Conservation (phyloP, 2,329 filamentous ascomycete genomes). For the Thielaviopsis ethacetica region DNA sequence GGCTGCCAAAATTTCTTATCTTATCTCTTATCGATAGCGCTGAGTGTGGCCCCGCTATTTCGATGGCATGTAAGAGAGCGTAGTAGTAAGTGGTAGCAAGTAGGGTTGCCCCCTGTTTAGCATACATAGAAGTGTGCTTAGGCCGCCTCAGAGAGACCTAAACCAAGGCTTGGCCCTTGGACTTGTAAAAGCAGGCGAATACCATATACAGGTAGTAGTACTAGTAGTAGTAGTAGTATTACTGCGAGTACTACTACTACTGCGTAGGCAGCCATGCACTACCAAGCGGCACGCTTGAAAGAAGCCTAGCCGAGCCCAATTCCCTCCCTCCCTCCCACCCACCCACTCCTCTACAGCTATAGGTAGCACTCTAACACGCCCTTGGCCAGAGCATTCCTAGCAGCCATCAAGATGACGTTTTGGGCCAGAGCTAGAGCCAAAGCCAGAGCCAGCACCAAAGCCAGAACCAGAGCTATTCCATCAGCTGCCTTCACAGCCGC, state of each 20-base stretch:
- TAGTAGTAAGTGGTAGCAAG: not conserved
- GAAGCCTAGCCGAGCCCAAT: too few relatives aligned
- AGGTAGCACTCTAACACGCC: too few relatives aligned
- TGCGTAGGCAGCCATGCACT: too few relatives aligned
- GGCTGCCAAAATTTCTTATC: conserved; percentile 3
- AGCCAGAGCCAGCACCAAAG: not conserved
- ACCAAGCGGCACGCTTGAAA: not conserved
- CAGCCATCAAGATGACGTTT: not conserved
- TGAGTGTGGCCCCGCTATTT: not conserved
- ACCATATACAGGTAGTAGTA: too few relatives aligned
- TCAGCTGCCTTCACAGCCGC: not conserved
- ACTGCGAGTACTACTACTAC: too few relatives aligned
- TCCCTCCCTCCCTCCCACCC: too few relatives aligned
- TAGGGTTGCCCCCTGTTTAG: not conserved
- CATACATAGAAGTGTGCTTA: not conserved
- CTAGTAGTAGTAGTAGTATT: too few relatives aligned
- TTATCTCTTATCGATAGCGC: not conserved
- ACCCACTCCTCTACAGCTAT: too few relatives aligned
- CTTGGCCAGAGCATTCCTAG: too few relatives aligned
- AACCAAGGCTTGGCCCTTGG: too few relatives aligned
- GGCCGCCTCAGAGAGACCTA: too few relatives aligned
- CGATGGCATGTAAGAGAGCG: not conserved
- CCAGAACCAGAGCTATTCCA: not conserved
- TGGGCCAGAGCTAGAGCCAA: not conserved
- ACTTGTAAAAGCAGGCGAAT: too few relatives aligned